phyloP scores from a whole-genome alignment of 768 basidiomycete species.

The Phallus indusiatus region DNA sequence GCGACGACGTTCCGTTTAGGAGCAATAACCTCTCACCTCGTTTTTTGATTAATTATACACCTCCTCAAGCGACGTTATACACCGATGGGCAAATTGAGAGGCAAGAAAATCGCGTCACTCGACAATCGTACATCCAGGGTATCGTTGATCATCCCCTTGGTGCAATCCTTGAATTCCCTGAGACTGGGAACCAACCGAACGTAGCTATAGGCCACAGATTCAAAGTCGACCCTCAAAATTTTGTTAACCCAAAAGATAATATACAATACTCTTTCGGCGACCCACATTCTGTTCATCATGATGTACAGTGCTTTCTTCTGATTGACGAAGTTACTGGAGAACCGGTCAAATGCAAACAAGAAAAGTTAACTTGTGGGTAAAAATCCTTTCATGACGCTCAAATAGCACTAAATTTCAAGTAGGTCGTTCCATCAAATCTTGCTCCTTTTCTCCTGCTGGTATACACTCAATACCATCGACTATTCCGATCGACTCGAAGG shows the following conservation, averaged over 20 bases:
- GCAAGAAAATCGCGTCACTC: background rate
- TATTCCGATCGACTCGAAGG: background rate
- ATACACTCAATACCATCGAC: too few relatives aligned
- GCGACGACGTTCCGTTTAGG: background rate
- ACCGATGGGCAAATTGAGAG: background rate
- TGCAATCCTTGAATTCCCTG: conserved; percentile 1
- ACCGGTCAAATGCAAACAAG: background rate
- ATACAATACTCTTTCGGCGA: background rate
- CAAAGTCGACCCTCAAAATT: background rate
- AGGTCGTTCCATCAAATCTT: background rate
- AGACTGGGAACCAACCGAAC: background rate
- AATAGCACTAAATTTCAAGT: background rate
- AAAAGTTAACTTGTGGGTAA: background rate
- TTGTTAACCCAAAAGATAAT: background rate
- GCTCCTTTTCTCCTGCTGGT: background rate
- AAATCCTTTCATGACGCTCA: background rate
- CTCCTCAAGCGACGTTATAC: background rate
- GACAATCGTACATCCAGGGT: background rate
- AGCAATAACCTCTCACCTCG: background rate
- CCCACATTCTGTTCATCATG: background rate
- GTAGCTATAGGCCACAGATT: background rate
- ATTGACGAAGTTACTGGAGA: background rate
- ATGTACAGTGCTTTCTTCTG: background rate
- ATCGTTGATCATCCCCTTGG: background rate
- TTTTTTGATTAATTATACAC: background rate